These are phyloP conservation scores for Lobosporangium transversale DNA, from an alignment of 192 early-diverging fungal genomes.

Conservation along the genomic window DNA sequence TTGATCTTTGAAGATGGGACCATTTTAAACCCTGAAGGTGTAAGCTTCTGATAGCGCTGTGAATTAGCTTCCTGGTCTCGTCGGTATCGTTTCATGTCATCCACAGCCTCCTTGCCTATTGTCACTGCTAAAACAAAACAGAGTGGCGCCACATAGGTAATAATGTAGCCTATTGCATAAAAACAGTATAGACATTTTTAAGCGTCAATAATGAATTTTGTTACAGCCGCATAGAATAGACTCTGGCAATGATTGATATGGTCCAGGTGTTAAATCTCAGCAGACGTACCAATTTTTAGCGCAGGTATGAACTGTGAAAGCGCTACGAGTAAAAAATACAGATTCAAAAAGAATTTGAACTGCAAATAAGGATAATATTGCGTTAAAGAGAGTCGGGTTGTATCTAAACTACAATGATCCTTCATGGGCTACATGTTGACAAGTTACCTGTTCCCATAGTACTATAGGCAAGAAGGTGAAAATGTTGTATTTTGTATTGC, in stretches of 20 bases:
- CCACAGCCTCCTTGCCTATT: constrained; percentile 90
- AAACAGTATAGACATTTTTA: background rate
- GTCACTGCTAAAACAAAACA: constrained; percentile 91
- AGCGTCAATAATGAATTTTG: background rate
- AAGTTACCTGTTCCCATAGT: constrained; percentile 77
- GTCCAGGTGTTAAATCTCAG: background rate
- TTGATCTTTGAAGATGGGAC: constrained; percentile 84
- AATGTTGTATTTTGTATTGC: constrained; percentile 90
- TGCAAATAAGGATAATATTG: constrained; percentile 40
- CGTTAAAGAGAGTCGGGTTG: too few relatives aligned
- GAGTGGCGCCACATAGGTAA: constrained; percentile 94
- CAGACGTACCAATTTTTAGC: constrained; percentile 74
- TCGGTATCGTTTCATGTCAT: constrained; percentile 85
- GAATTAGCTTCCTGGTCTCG: constrained; percentile 93
- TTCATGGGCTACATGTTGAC: too few relatives aligned
- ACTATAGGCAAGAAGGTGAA: constrained; percentile 84
- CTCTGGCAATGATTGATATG: background rate
- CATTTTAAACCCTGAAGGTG: constrained; percentile 53
- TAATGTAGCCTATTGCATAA: constrained; percentile 73
- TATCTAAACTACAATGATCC: too few relatives aligned
- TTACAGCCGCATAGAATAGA: background rate
- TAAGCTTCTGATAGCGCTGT: constrained; percentile 78
- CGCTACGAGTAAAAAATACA: constrained; percentile 94
- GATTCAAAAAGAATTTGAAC: constrained; percentile 96
- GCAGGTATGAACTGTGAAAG: constrained; percentile 92